These are phyloP conservation scores for Leptomonas pyrrhocoris DNA, from an alignment of 208 protist species.

Conservation along the genomic window DNA sequence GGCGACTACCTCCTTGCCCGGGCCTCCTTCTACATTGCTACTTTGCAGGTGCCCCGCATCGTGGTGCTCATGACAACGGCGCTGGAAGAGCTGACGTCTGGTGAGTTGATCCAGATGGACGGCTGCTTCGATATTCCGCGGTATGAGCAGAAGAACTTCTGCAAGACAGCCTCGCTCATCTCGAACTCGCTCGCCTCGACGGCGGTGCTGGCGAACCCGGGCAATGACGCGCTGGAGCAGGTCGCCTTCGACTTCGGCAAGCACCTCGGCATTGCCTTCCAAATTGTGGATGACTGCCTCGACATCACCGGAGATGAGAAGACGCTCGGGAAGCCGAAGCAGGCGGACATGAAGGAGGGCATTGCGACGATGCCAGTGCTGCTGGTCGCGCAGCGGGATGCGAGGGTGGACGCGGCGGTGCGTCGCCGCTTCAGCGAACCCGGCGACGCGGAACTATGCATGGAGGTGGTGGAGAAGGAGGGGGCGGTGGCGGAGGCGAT, in stretches of 20 bases:
- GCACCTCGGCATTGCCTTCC: constrained; percentile 94
- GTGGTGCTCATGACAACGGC: constrained; percentile 91
- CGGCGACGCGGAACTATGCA: constrained; percentile 49
- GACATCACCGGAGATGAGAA: constrained; percentile 89
- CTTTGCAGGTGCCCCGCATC: constrained; percentile 86
- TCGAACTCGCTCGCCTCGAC: constrained; percentile 90
- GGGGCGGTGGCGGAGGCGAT: constrained; percentile 66
- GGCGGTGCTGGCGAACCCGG: constrained; percentile 81
- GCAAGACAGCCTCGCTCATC: constrained; percentile 95
- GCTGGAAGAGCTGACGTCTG: constrained; percentile 92
- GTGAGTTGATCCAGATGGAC: constrained; percentile 95
- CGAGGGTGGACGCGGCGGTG: constrained; percentile 53
- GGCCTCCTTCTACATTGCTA: constrained; percentile 86
- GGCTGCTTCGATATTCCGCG: constrained; percentile 72
- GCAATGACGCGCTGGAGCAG: constrained; percentile 50
- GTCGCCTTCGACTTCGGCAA: constrained; percentile 86
- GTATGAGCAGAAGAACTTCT: constrained; percentile 93
- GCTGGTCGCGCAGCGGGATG: constrained; percentile 64
- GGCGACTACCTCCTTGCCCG: constrained; percentile 95
- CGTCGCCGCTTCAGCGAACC: constrained; percentile 58
- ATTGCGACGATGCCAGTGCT: constrained; percentile 84
- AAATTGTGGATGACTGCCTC: constrained; percentile 95
- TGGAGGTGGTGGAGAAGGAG: constrained; percentile 51
- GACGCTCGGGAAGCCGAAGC: constrained; percentile 75
- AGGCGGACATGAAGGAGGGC: constrained; percentile 82